Base-by-base conservation (phyloP, 441 rosid species). In the Adansonia grandidieri region DNA sequence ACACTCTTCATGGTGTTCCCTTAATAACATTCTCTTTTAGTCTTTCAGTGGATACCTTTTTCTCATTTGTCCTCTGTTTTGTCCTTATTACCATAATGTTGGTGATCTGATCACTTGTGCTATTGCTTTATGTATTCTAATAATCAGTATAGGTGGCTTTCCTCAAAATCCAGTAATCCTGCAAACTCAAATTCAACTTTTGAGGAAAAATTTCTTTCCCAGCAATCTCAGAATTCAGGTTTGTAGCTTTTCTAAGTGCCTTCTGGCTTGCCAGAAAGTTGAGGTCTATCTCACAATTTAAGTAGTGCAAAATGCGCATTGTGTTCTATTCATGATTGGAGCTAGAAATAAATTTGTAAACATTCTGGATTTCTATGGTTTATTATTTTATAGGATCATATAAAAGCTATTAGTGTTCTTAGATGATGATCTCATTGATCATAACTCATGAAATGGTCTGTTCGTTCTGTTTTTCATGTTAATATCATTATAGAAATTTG, bases 71-170 rank as follows among this genome's bases (percentile, higher is more conserved):
- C 4, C 57, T 62, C 6, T 14, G 11, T 54, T 7, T 48, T 9
- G 37, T 77, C 57, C 14, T 28, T 19, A 45, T n/a, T 53, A 56
- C 74, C 71, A 3, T 4, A 9, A 11, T 37, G 9, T 48, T 57
- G 71, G 4, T 71, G 47, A 56, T 80, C 20, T 77, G 58, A 71
- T 69, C 58, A 44, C 53, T 71, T 62, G 48, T 68, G 17, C 74
- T 76, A 62, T 76, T 86, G 68, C 79, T 79, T 82, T 79, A 50
- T 61, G 77, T 82, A 78, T 78, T 73, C 69, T 28, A 75, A 87
- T 72, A 85, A 83, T 85, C 98, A 97, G 99, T 97, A 97, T 90
- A 92, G 95, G 92, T 95, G 99, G 99, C 93, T 97, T 83, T 97
- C 99, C 80, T 89, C 98, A 80, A 94, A 93, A 87, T 89, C 97